These are phyloP conservation scores for Colletotrichum sp. DNA, from an alignment of 2,329 filamentous ascomycete species.

Conservation along the genomic window DNA sequence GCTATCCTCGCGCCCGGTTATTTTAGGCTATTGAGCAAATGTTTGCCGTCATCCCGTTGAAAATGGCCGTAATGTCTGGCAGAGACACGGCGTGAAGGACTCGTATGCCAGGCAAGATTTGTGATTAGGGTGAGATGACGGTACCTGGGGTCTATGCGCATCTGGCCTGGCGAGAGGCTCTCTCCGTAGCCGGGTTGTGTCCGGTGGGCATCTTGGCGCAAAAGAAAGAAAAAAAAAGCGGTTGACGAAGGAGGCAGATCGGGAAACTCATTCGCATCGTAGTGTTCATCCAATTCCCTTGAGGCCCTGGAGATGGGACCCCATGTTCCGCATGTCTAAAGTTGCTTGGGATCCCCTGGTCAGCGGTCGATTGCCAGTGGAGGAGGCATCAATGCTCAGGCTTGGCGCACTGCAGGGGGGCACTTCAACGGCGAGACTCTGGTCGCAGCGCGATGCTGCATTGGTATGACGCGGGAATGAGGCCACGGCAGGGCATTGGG, in stretches of 20 bases:
- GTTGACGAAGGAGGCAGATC: neutral
- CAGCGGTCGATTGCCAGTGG: neutral
- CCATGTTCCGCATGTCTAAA: neutral
- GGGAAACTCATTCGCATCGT: slow-evolving; percentile 4
- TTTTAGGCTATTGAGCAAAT: neutral
- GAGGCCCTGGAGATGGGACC: neutral
- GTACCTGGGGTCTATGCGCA: neutral
- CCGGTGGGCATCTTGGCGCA: neutral
- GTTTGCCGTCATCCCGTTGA: neutral
- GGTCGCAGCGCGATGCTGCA: neutral
- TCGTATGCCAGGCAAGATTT: neutral
- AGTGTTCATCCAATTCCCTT: neutral
- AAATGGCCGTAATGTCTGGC: neutral
- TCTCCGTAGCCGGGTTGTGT: neutral
- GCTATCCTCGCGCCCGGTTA: neutral
- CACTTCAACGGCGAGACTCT: neutral
- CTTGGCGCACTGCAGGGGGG: neutral
- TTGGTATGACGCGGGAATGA: slow-evolving; percentile 12
- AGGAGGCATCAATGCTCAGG: neutral
- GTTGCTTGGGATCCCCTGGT: neutral
- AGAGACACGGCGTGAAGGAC: neutral
- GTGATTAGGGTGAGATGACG: neutral
- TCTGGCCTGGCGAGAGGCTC: neutral
- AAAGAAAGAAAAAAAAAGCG: neutral
- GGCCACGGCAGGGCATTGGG: neutral